A percentile compares a stretch with the other conserved stretches of the same genome.
Evolutionary conservation across 768 basidiomycete species (phyloP).

Genomic region (Mrakia blollopis): DNA sequence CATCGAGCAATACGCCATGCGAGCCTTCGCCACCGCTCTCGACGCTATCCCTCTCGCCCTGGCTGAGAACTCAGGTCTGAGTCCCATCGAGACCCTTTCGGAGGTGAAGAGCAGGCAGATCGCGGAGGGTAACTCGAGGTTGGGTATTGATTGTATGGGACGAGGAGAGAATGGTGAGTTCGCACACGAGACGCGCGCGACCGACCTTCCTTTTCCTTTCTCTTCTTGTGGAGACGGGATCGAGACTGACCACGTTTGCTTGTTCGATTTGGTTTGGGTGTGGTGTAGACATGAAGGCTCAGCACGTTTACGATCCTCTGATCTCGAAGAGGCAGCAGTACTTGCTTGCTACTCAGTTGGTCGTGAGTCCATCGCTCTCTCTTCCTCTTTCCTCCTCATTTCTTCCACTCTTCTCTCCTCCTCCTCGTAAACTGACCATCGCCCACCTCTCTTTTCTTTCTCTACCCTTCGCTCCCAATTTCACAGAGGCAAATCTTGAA

Average conservation of each 20-base stretch:
- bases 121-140: slow-evolving; percentile 68
- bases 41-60: slow-evolving; percentile 93
- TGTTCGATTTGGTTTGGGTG: neutral
- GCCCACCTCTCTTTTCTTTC: slow-evolving; percentile 31
- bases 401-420: neutral
- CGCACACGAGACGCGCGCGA: no score
- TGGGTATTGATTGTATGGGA: slow-evolving; percentile 91
- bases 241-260: neutral
- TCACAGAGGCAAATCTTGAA: slow-evolving; percentile 40
- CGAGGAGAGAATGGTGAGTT: slow-evolving; percentile 77
- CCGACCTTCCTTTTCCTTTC: no score
- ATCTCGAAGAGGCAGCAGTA: slow-evolving; percentile 98
- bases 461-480: neutral
- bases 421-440: slow-evolving; percentile 35
- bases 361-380: slow-evolving; percentile 18
- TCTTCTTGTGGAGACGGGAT: no score
- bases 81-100: slow-evolving; percentile 94
- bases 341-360: slow-evolving; percentile 89
- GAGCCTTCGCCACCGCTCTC: slow-evolving; percentile 92
- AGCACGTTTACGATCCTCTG: slow-evolving; percentile 93
- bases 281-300: slow-evolving; percentile 84
- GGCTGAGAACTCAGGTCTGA: slow-evolving; percentile 94
- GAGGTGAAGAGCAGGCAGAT: slow-evolving; percentile 92
- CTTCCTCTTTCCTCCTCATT: neutral
- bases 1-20: slow-evolving; percentile 99